Percentiles rank a stretch among this genome's conserved stretches.
Conservation (phyloP, 2,329 filamentous ascomycete species). For the Talaromyces sp. region DNA sequence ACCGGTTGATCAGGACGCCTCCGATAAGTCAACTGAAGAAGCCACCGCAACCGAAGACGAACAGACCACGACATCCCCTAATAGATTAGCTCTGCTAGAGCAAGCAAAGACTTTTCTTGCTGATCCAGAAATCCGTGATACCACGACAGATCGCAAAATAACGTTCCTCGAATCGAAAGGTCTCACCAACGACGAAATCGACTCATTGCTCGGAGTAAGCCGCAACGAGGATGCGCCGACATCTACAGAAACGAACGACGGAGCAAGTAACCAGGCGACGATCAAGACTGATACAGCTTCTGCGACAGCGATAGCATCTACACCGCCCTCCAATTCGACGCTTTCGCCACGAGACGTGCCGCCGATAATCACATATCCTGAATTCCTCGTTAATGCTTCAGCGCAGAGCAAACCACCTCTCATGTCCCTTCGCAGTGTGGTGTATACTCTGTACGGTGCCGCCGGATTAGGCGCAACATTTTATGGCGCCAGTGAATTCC, state of each 20-base stretch:
- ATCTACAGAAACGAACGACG: slow-evolving; percentile 18
- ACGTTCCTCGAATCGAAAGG: slow-evolving; percentile 77
- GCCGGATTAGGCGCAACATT: slow-evolving; percentile 54
- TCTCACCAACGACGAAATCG: slow-evolving; percentile 63
- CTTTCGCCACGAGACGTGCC: slow-evolving; percentile 45
- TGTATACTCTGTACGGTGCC: slow-evolving; percentile 56
- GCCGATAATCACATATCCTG: slow-evolving; percentile 65
- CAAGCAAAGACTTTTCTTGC: slow-evolving; percentile 73
- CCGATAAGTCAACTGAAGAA: slow-evolving; percentile 31
- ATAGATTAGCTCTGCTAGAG: slow-evolving; percentile 49
- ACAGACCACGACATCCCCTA: slow-evolving; percentile 25
- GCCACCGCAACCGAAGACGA: slow-evolving; percentile 23
- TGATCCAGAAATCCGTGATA: slow-evolving; percentile 67
- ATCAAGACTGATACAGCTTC: slow-evolving; percentile 19
- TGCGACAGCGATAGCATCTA: slow-evolving; percentile 49
- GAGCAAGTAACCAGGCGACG: not conserved
- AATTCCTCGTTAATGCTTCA: slow-evolving; percentile 52
- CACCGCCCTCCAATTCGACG: slow-evolving; percentile 19
- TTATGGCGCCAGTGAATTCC: slow-evolving; percentile 58
- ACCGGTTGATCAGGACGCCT: slow-evolving; percentile 1
- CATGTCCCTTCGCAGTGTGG: slow-evolving; percentile 54
- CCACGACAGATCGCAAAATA: slow-evolving; percentile 67
- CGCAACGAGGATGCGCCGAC: slow-evolving; percentile 27
- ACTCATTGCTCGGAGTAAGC: slow-evolving; percentile 56
- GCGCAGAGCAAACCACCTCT: slow-evolving; percentile 54